Conservation (phyloP, 2,329 filamentous ascomycete species). For the Pestalotiopsis fici region DNA sequence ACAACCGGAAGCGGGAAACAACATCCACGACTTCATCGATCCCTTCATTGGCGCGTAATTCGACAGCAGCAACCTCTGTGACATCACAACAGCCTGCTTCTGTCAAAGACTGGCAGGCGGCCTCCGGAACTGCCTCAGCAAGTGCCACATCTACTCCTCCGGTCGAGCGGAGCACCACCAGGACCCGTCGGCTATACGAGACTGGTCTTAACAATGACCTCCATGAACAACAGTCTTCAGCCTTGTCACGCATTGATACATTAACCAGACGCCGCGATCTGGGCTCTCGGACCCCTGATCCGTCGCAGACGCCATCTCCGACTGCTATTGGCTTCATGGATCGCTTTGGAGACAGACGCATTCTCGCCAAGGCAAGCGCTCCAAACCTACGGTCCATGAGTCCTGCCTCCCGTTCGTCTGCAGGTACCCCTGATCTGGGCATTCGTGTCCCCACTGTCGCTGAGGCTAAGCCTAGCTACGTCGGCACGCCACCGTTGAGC, state of each 20-base stretch:
- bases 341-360: conserved; percentile 46
- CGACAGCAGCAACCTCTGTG: conserved; percentile 86
- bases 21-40: conserved; percentile 79
- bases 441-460: conserved; percentile 30
- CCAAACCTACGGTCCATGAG: conserved; percentile 66
- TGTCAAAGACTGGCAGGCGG: conserved; percentile 50
- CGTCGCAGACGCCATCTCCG: conserved; percentile 47
- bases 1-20: conserved; percentile 78
- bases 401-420: conserved; percentile 40
- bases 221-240: conserved; percentile 77
- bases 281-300: conserved; percentile 52
- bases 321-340: conserved; percentile 43
- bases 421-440: conserved; percentile 34
- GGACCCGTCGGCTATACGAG: conserved; percentile 78
- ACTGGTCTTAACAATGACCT: conserved; percentile 78
- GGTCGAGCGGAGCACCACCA: conserved; percentile 67
- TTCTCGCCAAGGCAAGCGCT: conserved; percentile 62
- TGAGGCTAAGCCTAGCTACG: conserved; percentile 38
- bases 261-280: conserved; percentile 65
- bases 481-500: conserved; percentile 57
- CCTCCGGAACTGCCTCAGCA: conserved; percentile 35
- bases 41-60: conserved; percentile 70
- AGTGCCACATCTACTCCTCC: conserved; percentile 39
- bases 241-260: conserved; percentile 78
- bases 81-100: conserved; percentile 66